These are phyloP conservation scores for Nigrospora oryzae DNA, from an alignment of 2,329 filamentous ascomycete species.

Conservation along the genomic window DNA sequence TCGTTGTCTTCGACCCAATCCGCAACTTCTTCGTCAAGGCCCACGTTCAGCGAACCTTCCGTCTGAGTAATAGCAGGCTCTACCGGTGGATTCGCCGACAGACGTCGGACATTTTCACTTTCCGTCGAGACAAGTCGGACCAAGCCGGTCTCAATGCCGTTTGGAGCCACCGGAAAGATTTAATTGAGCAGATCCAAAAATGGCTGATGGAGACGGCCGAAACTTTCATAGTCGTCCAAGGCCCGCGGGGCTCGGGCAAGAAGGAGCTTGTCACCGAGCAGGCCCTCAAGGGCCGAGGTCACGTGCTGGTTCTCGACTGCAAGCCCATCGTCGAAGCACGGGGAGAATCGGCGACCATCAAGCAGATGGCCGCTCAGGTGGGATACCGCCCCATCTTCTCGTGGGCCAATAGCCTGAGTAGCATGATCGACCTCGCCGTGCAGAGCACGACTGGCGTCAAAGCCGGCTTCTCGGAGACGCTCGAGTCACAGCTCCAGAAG, in stretches of 20 bases:
- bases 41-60: constrained; percentile 72
- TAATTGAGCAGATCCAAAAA: constrained; percentile 73
- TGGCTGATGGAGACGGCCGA: constrained; percentile 86
- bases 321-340: constrained; percentile 87
- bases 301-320: constrained; percentile 84
- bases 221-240: constrained; percentile 90
- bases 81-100: constrained; percentile 77
- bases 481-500: constrained; percentile 82
- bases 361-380: constrained; percentile 70
- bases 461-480: constrained; percentile 85
- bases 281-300: constrained; percentile 64
- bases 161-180: constrained; percentile 76
- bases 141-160: constrained; percentile 68
- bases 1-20: constrained; percentile 89
- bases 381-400: constrained; percentile 92
- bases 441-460: constrained; percentile 93
- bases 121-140: constrained; percentile 48
- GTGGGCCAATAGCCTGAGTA: constrained; percentile 92
- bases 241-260: constrained; percentile 85
- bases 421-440: constrained; percentile 83
- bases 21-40: constrained; percentile 86
- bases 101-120: constrained; percentile 56
- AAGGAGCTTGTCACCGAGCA: constrained; percentile 81
- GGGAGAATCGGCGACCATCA: constrained; percentile 80
- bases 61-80: constrained; percentile 62